Evolutionary conservation across 441 rosid species (phyloP), one percentile per base, ranked within the genome.

Genomic region (Corymbia citriodora): DNA sequence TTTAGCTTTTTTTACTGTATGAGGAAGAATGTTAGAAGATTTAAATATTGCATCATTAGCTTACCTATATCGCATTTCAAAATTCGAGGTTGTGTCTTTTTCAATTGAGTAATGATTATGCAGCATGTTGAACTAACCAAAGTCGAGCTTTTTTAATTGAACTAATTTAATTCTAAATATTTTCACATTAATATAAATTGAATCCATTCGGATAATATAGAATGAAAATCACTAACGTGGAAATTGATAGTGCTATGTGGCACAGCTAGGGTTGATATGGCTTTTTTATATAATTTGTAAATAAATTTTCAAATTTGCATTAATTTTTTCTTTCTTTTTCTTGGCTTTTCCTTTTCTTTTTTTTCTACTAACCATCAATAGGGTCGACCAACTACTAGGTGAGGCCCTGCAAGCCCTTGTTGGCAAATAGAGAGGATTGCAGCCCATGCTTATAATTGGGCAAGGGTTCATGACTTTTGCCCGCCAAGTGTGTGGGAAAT

Each of bases 161-260:
- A 25, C 14, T 13, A 10, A 25, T 59, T 25, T 59, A 59, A 3
- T 2, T 25, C 10, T 59, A 59, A 59, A 59, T 55, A 55, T 55
- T 59, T 59, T 59, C n/a, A 59, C 65, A 59, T 59, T 25, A 5
- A 12, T 59, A 59, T 1, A 10, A 59, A 25, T 59, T 2, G 14
- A 25, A 7, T 10, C n/a, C 3, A 25, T 25, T 59, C 1, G 12
- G 11, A 10, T 25, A 59, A 59, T 59, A 10, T 59, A 59, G 10
- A 13, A 29, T 25, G 10, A 17, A 59, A 59, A 25, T 59, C 10
- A 59, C 3, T 6, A 2, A 59, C 6, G 10, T 59, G 25, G 25
- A 59, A 0, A 0, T 0, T 23, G 12, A 23, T 0, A 3, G 5
- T 25, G 7, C 0, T 10, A 10, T 25, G 0, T 59, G 3, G 25